Percentiles rank a stretch among this genome's conserved stretches.
These are phyloP conservation scores for Colletotrichum sp. DNA, from an alignment of 2,329 filamentous ascomycete genomes.

Conservation along the genomic window DNA sequence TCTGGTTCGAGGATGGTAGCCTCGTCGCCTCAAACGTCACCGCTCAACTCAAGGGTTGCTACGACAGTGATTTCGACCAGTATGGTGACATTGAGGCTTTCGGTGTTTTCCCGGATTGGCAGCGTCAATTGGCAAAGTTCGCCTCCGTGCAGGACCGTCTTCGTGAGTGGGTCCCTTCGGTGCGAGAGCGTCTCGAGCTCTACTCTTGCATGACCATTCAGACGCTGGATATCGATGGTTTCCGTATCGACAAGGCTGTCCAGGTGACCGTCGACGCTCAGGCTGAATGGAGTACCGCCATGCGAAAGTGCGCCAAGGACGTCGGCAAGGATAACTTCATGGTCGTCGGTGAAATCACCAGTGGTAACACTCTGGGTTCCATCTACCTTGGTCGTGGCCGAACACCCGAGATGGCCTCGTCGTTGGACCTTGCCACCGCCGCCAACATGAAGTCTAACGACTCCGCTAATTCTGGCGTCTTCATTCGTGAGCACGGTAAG, in stretches of 20 bases:
- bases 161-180: slow-evolving; percentile 66
- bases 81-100: slow-evolving; percentile 70
- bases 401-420: slow-evolving; percentile 35
- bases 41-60: slow-evolving; percentile 57
- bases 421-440: slow-evolving; percentile 17
- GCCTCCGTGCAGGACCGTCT: slow-evolving; percentile 71
- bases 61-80: slow-evolving; percentile 67
- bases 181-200: slow-evolving; percentile 60
- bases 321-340: slow-evolving; percentile 69
- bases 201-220: slow-evolving; percentile 69
- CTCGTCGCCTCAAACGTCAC: slow-evolving; percentile 52
- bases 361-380: slow-evolving; percentile 64
- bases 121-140: slow-evolving; percentile 70
- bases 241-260: slow-evolving; percentile 70
- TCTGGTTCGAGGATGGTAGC: slow-evolving; percentile 64
- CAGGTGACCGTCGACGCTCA: slow-evolving; percentile 68
- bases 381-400: slow-evolving; percentile 68
- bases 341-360: slow-evolving; percentile 67
- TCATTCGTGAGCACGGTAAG: slow-evolving; percentile 62
- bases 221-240: slow-evolving; percentile 70
- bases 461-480: slow-evolving; percentile 29
- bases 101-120: slow-evolving; percentile 67
- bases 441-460: slow-evolving; percentile 21
- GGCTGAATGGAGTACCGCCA: slow-evolving; percentile 60
- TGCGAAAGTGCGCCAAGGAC: slow-evolving; percentile 61